Conservation (phyloP, 2,329 filamentous ascomycete genomes). For the Thielaviopsis euricoi region DNA sequence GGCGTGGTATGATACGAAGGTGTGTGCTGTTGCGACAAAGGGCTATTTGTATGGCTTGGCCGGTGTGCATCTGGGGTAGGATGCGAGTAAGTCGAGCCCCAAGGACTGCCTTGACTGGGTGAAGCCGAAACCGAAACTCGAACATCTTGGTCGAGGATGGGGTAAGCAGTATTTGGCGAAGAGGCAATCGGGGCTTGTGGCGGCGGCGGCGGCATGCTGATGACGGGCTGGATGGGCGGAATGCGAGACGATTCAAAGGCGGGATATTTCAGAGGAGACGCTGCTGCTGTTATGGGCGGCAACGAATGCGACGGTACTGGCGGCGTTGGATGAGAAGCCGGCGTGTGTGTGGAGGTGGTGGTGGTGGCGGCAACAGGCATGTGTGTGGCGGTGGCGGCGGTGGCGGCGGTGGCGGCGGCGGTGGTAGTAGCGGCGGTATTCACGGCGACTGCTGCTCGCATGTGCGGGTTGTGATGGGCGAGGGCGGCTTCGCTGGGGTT, state of each 20-base stretch:
- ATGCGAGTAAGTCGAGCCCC: not conserved
- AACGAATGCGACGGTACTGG: not conserved
- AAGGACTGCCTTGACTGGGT: not conserved
- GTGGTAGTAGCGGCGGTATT: constrained; percentile 7
- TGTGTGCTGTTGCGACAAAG: not conserved
- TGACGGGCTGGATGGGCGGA: not conserved
- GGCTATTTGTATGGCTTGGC: not conserved
- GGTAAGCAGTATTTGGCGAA: not conserved
- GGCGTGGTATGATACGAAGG: not conserved
- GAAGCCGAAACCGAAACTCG: not conserved
- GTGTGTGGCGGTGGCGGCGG: constrained; percentile 6
- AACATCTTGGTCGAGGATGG: not conserved
- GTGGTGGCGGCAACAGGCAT: not conserved
- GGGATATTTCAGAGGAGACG: not conserved
- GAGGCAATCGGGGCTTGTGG: not conserved
- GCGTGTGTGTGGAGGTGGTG: not conserved
- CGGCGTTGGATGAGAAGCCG: not conserved
- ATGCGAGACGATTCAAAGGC: not conserved
- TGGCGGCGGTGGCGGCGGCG: too few species aligned
- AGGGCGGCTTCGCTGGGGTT: constrained; percentile 18
- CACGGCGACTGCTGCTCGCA: constrained; percentile 13
- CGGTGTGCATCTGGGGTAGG: not conserved
- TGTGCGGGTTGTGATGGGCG: constrained; percentile 12
- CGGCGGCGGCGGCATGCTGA: not conserved
- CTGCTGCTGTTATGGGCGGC: not conserved